Percentiles rank a stretch among this genome's conserved stretches.
These are phyloP conservation scores for Pisolithus albus DNA, from an alignment of 768 basidiomycete species.

Conservation along the genomic window DNA sequence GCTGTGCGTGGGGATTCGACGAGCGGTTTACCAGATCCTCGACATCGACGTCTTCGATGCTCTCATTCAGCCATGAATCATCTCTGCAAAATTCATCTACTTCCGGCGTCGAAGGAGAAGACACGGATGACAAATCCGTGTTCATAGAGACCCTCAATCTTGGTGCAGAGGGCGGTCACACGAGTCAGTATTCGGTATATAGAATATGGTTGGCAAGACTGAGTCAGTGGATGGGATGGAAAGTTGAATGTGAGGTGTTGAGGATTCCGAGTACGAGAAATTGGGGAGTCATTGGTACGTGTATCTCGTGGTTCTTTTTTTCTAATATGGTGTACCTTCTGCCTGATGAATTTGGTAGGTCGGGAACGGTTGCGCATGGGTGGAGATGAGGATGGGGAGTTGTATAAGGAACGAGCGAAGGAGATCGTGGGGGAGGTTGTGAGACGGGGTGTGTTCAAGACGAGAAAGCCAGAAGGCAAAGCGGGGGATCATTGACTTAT, in stretches of 20 bases:
- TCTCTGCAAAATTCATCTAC: slow-evolving; percentile 4
- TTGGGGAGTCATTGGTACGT: slow-evolving; percentile 84
- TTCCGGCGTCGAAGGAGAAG: neutral
- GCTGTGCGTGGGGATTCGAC: slow-evolving; percentile 85
- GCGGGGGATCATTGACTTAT: slow-evolving; percentile 22
- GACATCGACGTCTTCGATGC: slow-evolving; percentile 17
- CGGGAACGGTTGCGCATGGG: slow-evolving; percentile 16
- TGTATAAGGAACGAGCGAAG: slow-evolving; percentile 34
- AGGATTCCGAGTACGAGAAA: slow-evolving; percentile 91
- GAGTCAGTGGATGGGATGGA: slow-evolving; percentile 74
- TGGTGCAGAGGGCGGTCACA: slow-evolving; percentile 52
- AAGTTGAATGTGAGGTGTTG: slow-evolving; percentile 76
- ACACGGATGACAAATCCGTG: slow-evolving; percentile 22
- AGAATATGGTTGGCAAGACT: slow-evolving; percentile 79
- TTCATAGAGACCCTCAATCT: slow-evolving; percentile 46
- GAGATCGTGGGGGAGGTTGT: slow-evolving; percentile 50
- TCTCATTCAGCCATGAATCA: slow-evolving; percentile 6
- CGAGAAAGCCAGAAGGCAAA: slow-evolving; percentile 68
- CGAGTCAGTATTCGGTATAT: slow-evolving; percentile 75
- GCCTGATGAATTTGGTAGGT: slow-evolving; percentile 11
- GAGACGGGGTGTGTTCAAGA: slow-evolving; percentile 64
- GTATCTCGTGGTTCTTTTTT: neutral
- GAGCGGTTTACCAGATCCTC: slow-evolving; percentile 49
- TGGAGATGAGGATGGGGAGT: slow-evolving; percentile 3
- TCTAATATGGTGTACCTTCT: neutral